Percentiles rank a stretch among this genome's conserved stretches.
Conservation (phyloP, 1,139 yeast genomes). For the Taphrina wiesneri region DNA sequence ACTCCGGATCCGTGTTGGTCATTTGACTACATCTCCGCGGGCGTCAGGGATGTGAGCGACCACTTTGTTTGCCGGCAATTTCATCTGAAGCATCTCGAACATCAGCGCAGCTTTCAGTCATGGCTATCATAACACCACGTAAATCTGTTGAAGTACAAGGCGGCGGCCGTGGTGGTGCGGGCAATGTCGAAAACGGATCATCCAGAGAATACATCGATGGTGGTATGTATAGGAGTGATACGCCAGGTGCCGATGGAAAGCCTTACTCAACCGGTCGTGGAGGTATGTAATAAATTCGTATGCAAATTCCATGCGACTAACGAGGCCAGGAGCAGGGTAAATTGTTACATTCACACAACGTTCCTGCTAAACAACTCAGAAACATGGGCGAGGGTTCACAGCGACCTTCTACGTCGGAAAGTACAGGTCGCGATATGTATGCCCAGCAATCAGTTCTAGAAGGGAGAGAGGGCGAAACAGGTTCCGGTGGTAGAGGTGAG, state of each 20-base stretch:
- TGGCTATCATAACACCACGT: not conserved
- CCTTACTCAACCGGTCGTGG: conserved; percentile 20
- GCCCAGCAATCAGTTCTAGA: not conserved
- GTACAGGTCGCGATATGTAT: not conserved
- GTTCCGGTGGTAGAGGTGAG: conserved; percentile 19
- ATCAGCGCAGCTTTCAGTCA: not conserved
- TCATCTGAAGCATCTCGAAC: not conserved
- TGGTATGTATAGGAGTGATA: conserved; percentile 4
- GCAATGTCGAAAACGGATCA: not conserved
- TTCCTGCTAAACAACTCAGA: not conserved
- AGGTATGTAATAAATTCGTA: not conserved
- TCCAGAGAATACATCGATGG: conserved; percentile 13
- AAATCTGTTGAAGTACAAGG: conserved; percentile 13
- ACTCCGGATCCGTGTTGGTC: too few relatives aligned
- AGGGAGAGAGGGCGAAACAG: not conserved
- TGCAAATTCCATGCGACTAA: not conserved
- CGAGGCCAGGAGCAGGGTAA: conserved; percentile 38
- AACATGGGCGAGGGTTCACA: conserved; percentile 14
- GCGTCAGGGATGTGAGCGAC: too few relatives aligned
- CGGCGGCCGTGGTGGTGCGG: conserved; percentile 20
- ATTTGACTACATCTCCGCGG: too few relatives aligned
- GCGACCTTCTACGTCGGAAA: not conserved
- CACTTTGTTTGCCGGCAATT: too few relatives aligned
- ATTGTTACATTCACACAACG: not conserved
- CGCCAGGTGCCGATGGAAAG: conserved; percentile 11